Percentiles rank a stretch among this genome's conserved stretches.
phyloP scores from a whole-genome alignment of 2,329 filamentous ascomycete species.

The Trichophaea hybrida region DNA sequence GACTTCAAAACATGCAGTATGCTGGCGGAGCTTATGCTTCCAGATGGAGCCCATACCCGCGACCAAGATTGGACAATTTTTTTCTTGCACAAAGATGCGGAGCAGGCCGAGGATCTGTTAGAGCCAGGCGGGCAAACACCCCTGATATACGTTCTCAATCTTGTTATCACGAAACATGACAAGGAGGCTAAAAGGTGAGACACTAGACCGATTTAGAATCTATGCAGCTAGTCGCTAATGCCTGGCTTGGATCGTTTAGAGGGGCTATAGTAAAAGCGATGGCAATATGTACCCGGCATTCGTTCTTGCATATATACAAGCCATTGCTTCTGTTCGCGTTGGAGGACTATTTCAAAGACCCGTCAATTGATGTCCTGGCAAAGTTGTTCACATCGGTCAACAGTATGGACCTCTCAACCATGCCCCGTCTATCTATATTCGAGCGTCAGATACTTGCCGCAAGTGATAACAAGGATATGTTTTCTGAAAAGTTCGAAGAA shows the following conservation, averaged over 20 bases:
- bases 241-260: constrained; percentile 34
- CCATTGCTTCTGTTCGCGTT: constrained; percentile 78
- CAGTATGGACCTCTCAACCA: constrained; percentile 85
- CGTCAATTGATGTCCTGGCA: constrained; percentile 72
- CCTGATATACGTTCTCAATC: constrained; percentile 87
- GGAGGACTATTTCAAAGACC: constrained; percentile 92
- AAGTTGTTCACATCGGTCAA: constrained; percentile 88
- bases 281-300: constrained; percentile 95
- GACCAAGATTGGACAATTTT: constrained; percentile 99
- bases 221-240: neutral
- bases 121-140: constrained; percentile 57
- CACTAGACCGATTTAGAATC: neutral
- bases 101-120: constrained; percentile 64
- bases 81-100: constrained; percentile 91
- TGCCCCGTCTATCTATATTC: constrained; percentile 70
- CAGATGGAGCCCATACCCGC: constrained; percentile 85
- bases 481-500: constrained; percentile 91
- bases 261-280: constrained; percentile 94
- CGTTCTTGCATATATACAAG: constrained; percentile 98
- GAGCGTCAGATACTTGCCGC: constrained; percentile 77
- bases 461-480: constrained; percentile 88
- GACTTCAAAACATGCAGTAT: constrained; percentile 39
- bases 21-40: constrained; percentile 95
- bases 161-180: constrained; percentile 97
- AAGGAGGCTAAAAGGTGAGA: constrained; percentile 60